phyloP scores from a whole-genome alignment of 305 asterid species.

The Rubia tinctorum region DNA sequence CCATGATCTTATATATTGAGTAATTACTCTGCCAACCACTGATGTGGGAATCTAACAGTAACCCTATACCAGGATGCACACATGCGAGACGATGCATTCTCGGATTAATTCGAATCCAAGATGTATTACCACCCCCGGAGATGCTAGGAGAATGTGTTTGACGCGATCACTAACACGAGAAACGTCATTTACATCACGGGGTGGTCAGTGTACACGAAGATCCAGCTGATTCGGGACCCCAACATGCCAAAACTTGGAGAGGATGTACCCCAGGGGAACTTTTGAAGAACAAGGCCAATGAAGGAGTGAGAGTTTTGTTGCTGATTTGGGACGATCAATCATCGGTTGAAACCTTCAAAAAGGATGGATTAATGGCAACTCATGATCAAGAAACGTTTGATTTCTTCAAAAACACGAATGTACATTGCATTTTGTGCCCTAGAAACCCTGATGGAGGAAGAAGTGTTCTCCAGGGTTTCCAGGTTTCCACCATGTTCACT shows the following conservation, averaged over 20 bases:
- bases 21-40: too few relatives aligned
- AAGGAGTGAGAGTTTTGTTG: conserved; percentile 69
- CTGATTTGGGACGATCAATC: conserved; percentile 89
- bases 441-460: conserved; percentile 57
- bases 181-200: conserved; percentile 78
- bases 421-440: conserved; percentile 68
- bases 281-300: conserved; percentile 60
- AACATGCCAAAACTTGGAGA: conserved; percentile 49
- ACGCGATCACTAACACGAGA: conserved; percentile 53
- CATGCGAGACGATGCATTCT: conserved; percentile 41
- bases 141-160: conserved; percentile 82
- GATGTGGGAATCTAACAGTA: too few relatives aligned
- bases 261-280: conserved; percentile 60
- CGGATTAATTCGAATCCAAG: conserved; percentile 22
- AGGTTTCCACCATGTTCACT: conserved; percentile 73
- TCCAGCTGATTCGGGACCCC: conserved; percentile 57
- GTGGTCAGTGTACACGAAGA: conserved; percentile 67
- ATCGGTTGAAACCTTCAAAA: conserved; percentile 40
- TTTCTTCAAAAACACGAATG: conserved; percentile 53
- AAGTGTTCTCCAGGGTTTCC: conserved; percentile 55
- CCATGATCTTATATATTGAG: too few relatives aligned
- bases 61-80: conserved; percentile 75
- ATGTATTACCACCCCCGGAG: conserved; percentile 42
- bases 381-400: conserved; percentile 69
- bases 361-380: conserved; percentile 78